Evolutionary conservation across 202 grass and related monocot species (phyloP).

Genomic region (Schoenoplectus tabernaemontani): DNA sequence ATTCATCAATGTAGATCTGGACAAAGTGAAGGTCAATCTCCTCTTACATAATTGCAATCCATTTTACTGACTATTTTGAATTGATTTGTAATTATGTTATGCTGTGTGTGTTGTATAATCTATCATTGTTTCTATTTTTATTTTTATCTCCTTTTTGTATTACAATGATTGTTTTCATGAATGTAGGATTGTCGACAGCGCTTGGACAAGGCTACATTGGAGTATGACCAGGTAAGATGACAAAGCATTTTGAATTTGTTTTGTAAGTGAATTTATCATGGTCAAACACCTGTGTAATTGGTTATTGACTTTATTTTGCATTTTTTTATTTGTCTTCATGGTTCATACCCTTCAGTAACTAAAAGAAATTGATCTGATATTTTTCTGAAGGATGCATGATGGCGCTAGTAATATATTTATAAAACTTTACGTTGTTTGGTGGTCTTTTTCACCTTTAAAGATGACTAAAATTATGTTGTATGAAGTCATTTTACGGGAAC

Average conservation of each 20-base stretch:
- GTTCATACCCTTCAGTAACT: not conserved
- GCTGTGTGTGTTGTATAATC: not conserved
- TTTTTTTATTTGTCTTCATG: not conserved
- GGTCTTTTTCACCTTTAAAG: not conserved
- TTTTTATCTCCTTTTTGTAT: not conserved
- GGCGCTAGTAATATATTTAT: not conserved
- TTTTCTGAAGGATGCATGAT: not conserved
- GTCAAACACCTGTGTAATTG: not conserved
- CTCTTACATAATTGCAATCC: not conserved
- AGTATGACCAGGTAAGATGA: constrained; percentile 39
- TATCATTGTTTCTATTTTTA: constrained; percentile 1
- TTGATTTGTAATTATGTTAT: not conserved
- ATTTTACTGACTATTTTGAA: not conserved
- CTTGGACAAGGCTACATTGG: constrained; percentile 39
- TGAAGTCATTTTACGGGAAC: not conserved
- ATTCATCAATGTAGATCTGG: constrained; percentile 37
- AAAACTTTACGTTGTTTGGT: not conserved
- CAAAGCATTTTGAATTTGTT: not conserved
- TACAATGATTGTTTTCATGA: constrained; percentile 7
- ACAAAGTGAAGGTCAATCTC: constrained; percentile 35
- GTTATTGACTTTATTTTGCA: not conserved
- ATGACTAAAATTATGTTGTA: not conserved
- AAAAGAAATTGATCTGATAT: not conserved
- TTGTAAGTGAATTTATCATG: not conserved
- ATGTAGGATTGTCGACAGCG: constrained; percentile 32